Base-by-base conservation (phyloP, 257 asterid species). In the Thymus quinquecostatus region DNA sequence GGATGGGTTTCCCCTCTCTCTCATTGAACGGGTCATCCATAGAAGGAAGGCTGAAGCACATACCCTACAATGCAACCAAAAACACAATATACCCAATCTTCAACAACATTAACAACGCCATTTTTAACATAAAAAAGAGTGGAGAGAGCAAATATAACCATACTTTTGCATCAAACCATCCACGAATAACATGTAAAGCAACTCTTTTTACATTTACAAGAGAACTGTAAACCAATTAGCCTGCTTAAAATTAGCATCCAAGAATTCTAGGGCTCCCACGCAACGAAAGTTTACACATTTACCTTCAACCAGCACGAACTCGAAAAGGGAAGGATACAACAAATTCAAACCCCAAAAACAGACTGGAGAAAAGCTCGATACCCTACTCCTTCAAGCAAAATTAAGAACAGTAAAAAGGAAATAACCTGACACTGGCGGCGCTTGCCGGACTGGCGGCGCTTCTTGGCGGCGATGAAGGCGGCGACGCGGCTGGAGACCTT, bases 31-130 rank as follows among this genome's bases (percentile, higher is more conserved):
- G 98, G 77, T 95, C 91, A 67, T 88, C 97, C 5, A 77, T 78
- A 5, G 94, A 83, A 51, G 98, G 99, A 72, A 95, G 88, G 80
- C 91, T 92, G 80, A 76, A 95, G 79, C 98, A 95, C 99, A 95
- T 95, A 12, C 99, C 94, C 98, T 95, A 85, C 65, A 76, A 62
- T 71, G 63, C 69, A 70, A 65, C 70, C 70, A 59, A 21, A 64
- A 40, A 10, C 0, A 68, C 30, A 29, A 10, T 14, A 30, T 36
- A 66, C 66, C 12, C 66, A 55, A 68, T 72, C 70, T 45, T 63
- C 40, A 2, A 34, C 43, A 70, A 28, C 51, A 10, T 58, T 8
- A 30, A 64, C 49, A 28, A 45, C 64, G 66, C 28, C 28, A 30
- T 54, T 13, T n/a, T 13, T 41, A 13, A 12, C 49, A 47, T 45